Conservation (phyloP, 768 basidiomycete genomes). For the Rhizopogon vesiculosus region DNA sequence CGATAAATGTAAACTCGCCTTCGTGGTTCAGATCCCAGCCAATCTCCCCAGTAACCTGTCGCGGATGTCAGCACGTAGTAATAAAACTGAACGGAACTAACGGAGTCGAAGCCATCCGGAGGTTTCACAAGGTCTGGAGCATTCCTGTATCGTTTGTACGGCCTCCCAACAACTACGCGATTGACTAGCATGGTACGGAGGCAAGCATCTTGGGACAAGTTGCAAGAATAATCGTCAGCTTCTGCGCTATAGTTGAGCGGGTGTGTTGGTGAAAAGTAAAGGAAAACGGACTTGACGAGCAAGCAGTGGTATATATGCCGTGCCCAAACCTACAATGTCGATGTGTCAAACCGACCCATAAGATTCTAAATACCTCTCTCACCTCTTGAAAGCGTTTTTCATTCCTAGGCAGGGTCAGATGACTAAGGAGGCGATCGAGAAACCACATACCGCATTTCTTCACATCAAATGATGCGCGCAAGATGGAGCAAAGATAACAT, state of each 20-base stretch:
- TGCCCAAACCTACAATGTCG: conserved; percentile 50
- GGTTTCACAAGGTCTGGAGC: conserved; percentile 43
- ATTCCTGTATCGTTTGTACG: conserved; percentile 46
- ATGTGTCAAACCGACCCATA: neutral
- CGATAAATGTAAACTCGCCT: conserved; percentile 14
- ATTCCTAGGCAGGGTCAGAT: conserved; percentile 29
- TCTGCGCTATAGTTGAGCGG: conserved; percentile 31
- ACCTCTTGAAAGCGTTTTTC: conserved; percentile 54
- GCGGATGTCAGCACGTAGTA: neutral
- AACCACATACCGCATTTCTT: conserved; percentile 46
- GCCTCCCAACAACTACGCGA: conserved; percentile 61
- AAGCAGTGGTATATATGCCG: conserved; percentile 63
- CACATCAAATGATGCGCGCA: conserved; percentile 58
- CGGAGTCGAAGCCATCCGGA: conserved; percentile 60
- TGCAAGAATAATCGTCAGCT: conserved; percentile 59
- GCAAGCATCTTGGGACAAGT: conserved; percentile 33
- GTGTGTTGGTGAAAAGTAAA: neutral
- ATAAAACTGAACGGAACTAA: conserved; percentile 15
- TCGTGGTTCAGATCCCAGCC: conserved; percentile 63
- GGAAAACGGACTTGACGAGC: conserved; percentile 53
- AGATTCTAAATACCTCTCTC: neutral
- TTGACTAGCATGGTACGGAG: conserved; percentile 52
- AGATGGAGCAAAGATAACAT: conserved; percentile 53
- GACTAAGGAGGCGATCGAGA: conserved; percentile 8
- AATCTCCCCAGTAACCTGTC: conserved; percentile 57